Percentiles rank a stretch among this genome's conserved stretches.
Conservation (phyloP, 2,329 filamentous ascomycete genomes). For the Colletotrichum limetticola region DNA sequence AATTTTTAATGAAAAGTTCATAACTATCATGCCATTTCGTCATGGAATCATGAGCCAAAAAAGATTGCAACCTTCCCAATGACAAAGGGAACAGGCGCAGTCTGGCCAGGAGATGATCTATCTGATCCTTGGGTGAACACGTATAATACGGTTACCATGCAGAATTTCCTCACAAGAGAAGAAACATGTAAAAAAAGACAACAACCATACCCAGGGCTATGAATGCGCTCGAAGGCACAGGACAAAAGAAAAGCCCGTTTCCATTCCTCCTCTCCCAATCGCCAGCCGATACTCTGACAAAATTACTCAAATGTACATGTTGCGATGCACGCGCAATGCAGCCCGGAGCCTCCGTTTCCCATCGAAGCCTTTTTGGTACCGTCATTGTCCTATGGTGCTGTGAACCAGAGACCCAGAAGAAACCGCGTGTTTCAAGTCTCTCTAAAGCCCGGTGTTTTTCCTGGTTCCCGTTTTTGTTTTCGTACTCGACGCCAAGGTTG, state of each 20-base stretch:
- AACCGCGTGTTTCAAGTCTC: neutral
- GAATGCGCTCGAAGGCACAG: neutral
- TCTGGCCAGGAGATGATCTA: slow-evolving; percentile 38
- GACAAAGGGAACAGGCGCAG: slow-evolving; percentile 32
- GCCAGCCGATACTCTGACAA: slow-evolving; percentile 33
- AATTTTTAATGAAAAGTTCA: slow-evolving; percentile 23
- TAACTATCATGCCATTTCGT: slow-evolving; percentile 39
- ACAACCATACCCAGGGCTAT: slow-evolving; percentile 7
- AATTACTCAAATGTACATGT: slow-evolving; percentile 34
- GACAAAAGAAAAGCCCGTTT: slow-evolving; percentile 18
- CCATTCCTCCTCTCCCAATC: slow-evolving; percentile 19
- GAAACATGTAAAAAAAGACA: slow-evolving; percentile 9
- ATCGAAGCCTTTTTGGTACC: slow-evolving; percentile 3
- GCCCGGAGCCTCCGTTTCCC: neutral
- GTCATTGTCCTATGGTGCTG: slow-evolving; percentile 13
- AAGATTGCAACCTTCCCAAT: slow-evolving; percentile 30
- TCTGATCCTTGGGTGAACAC: slow-evolving; percentile 29
- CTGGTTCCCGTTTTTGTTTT: slow-evolving; percentile 9
- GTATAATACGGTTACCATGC: slow-evolving; percentile 27
- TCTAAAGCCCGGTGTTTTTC: slow-evolving; percentile 4
- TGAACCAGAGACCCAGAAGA: neutral
- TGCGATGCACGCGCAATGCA: slow-evolving; percentile 12
- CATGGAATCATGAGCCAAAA: slow-evolving; percentile 37
- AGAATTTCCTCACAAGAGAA: slow-evolving; percentile 28
- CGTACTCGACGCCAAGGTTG: slow-evolving; percentile 11